Base-by-base conservation (phyloP, 192 early-diverging fungal species). In the Rhizophagus sp. region DNA sequence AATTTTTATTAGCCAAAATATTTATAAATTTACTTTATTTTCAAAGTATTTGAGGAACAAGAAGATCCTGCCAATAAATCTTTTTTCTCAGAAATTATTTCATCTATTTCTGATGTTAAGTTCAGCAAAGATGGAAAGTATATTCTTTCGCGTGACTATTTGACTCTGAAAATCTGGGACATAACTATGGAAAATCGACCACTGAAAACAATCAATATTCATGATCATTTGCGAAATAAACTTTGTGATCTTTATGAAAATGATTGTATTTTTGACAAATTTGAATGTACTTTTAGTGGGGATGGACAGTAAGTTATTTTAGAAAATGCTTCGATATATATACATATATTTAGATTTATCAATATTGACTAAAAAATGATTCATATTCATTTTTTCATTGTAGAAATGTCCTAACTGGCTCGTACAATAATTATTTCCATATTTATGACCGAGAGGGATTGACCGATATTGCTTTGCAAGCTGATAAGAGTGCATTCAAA, bases 201-300 rank as follows among this genome's bases (percentile, higher is more conserved):
- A 7, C 90, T 99, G 34, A 93, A 97, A 83, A 95, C 95, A 15
- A 98, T 99, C 87, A 94, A 92, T 81, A 96, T 99, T 44, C 98
- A 99, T 85, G 97, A 99, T 82, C 94, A 97, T 76, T 87, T 99
- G 44, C 90, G 93, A 85, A 91, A 93, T 85, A 98, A 98, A 85
- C 89, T 99, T 62, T 99, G 98, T 86, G 98, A 99, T 82, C 86
- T 99, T 22, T 99, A 99, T 89, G 98, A 99, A 82, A 99, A 98
- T 87, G 98, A 99, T 85, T 97, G 96, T 84, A 99, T 99, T 84
- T 99, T 99, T 89, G 98, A 99, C 91, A 99, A 99, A 88, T 99
- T 99, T 80, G 98, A 99, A 86, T 98, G 97, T 88, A 97, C 92
- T 50, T 96, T 98, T 80, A 96, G 95, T 84, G 97, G 96, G 49